Conservation (phyloP, 2,329 filamentous ascomycete species). For the Colletotrichum sp. region DNA sequence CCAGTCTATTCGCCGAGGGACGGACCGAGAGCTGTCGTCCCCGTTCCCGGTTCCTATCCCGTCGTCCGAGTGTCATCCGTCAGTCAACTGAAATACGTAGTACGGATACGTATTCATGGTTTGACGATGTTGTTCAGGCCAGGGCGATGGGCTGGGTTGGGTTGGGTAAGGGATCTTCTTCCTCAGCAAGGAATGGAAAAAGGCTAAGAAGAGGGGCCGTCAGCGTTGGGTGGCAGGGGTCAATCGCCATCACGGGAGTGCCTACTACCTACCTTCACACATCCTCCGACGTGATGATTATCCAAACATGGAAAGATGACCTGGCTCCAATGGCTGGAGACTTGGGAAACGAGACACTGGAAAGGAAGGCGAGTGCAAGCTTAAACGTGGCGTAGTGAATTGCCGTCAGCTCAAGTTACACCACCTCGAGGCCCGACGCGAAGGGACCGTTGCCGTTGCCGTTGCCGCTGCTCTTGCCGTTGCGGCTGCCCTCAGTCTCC, state of each 20-base stretch:
- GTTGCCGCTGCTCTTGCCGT: neutral
- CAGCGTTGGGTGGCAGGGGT: conserved; percentile 8
- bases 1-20: neutral
- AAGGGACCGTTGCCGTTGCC: neutral
- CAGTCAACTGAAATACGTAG: neutral
- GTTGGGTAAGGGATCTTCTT: neutral
- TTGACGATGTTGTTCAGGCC: neutral
- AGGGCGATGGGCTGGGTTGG: neutral
- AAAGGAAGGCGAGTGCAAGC: neutral
- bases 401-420: neutral
- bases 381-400: neutral
- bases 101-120: neutral
- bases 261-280: neutral
- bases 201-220: conserved; percentile 19
- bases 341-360: neutral
- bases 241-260: neutral
- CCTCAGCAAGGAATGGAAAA: neutral
- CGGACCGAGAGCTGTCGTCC: neutral
- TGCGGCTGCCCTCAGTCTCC: neutral
- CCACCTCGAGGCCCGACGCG: conserved; percentile 3
- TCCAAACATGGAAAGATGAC: neutral
- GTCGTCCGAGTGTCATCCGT: neutral
- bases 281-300: neutral
- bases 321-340: neutral
- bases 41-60: neutral